Base-by-base conservation (phyloP, 768 basidiomycete species). In the Trametes gibbosa region DNA sequence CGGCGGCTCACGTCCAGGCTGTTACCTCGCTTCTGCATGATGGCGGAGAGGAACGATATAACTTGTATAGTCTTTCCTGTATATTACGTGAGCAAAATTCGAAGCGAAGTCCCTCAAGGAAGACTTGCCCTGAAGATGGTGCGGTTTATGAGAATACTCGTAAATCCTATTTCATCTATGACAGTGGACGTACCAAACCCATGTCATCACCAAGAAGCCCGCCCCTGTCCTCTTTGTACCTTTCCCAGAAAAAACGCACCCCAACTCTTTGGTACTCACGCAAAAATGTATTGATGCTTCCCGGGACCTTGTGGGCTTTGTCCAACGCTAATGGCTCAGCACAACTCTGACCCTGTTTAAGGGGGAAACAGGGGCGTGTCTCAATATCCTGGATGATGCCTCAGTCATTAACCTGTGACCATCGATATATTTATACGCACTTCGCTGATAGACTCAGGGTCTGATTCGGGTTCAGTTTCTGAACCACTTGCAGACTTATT, bases 191-290 rank as follows among this genome's bases (percentile, higher is more conserved):
- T 62, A 86, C 85, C 61, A 88, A 76, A 63, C 93, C 96, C 96
- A 98, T 98, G 68, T 98, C 96, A 69, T 98, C 96, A 5, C 96
- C 96, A 4, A 98, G 79, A 12, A 98, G 70, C 0, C 89, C 95
- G 0, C 96, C 96, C 43, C 78, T 76, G 0, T 79, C 81, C 63
- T 86, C 75, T 27, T 77, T 72, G 68, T 89, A 97, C 46, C 86
- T 80, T 14, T 81, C 76, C 74, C 83, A 97, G 49, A 98, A 81
- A 73, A 98, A 98, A 41, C 77, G 72, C 13, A 90, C 83, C 8
- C 96, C 96, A 12, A 94, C 87, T 34, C 92, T 80, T 67, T 98
- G 96, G 67, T 98, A 98, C 34, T 86, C 84, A 53, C 95, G 86
- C n/a, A 98, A 77, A 70, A 87, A 92, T 0, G 86, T 85, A 71